Conservation (phyloP, 2,329 filamentous ascomycete species). For the Karstenula rhodostoma region DNA sequence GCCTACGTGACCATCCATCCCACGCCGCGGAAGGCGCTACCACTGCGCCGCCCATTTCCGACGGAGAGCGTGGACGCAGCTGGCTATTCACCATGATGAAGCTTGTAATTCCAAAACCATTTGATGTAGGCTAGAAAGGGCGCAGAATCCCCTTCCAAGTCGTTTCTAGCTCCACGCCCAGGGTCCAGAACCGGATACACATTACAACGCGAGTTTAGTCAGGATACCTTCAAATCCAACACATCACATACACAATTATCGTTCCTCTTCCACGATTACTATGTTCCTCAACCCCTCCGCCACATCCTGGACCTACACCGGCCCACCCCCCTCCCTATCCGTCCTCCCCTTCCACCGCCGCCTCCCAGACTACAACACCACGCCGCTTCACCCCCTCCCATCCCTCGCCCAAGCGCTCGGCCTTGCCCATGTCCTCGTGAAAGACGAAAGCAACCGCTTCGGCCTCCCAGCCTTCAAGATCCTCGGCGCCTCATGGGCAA, state of each 20-base stretch:
- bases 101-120: neutral
- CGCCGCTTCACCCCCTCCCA: constrained; percentile 63
- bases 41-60: constrained; percentile 5
- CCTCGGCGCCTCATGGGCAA: constrained; percentile 78
- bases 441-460: constrained; percentile 74
- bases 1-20: constrained; percentile 1
- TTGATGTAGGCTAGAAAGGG: neutral
- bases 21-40: neutral
- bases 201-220: too few species aligned
- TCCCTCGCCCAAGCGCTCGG: constrained; percentile 65
- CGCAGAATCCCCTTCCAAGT: neutral
- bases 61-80: neutral
- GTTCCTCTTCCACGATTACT: neutral
- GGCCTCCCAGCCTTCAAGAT: constrained; percentile 82
- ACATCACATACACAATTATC: neutral
- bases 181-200: too few species aligned
- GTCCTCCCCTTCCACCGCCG: constrained; percentile 62
- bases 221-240: too few species aligned
- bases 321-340: constrained; percentile 22
- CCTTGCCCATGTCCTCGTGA: constrained; percentile 65
- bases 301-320: constrained; percentile 28
- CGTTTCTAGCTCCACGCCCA: too few species aligned
- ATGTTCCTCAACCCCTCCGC: constrained; percentile 43
- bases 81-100: neutral
- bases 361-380: constrained; percentile 65